Evolutionary conservation across 2,329 filamentous ascomycete species (phyloP).

Genomic region (Sporothrix pseudoabietina): DNA sequence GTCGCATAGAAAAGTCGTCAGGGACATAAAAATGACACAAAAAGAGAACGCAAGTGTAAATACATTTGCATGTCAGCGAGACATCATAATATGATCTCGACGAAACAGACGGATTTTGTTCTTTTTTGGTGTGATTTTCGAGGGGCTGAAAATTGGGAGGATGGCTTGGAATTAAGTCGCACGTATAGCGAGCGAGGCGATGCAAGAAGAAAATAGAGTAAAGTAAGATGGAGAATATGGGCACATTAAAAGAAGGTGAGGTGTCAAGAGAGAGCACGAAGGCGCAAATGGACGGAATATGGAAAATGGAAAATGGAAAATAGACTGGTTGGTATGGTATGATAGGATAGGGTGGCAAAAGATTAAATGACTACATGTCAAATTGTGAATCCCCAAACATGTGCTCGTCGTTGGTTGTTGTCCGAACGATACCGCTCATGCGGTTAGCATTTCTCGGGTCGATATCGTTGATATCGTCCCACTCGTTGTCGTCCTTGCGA

Average conservation of each 20-base stretch:
- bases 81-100: neutral
- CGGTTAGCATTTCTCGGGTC: slow-evolving; percentile 57
- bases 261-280: neutral
- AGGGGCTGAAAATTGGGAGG: neutral
- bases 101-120: neutral
- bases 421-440: slow-evolving; percentile 66
- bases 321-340: slow-evolving; percentile 20
- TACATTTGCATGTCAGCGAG: neutral
- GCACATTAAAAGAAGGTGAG: neutral
- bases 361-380: slow-evolving; percentile 53
- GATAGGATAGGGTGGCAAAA: slow-evolving; percentile 2
- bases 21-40: neutral
- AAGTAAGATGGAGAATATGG: neutral
- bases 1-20: neutral
- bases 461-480: slow-evolving; percentile 61
- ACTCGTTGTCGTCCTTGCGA: slow-evolving; percentile 52
- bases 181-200: neutral
- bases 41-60: neutral
- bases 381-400: slow-evolving; percentile 66
- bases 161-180: neutral
- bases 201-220: neutral
- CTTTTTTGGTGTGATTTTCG: neutral
- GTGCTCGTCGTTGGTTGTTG: slow-evolving; percentile 61
- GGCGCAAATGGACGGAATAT: neutral
- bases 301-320: neutral